Conservation (phyloP, 2,329 filamentous ascomycete species). For the Fusarium concolor region DNA sequence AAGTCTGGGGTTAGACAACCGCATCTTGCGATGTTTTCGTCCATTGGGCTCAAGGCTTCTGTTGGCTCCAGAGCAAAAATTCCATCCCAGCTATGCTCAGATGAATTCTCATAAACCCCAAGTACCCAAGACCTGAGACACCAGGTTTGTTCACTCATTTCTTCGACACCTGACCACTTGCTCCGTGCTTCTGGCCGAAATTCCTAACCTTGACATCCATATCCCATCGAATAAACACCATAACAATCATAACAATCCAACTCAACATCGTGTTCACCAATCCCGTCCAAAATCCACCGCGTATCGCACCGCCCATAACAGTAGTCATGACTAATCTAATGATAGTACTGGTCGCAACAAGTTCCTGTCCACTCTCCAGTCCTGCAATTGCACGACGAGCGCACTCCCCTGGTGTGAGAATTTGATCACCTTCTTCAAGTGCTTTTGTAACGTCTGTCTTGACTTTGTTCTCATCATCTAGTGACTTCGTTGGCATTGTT, state of each 20-base stretch:
- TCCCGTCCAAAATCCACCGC: constrained; percentile 20
- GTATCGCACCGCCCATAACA: constrained; percentile 31
- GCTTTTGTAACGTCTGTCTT: constrained; percentile 35
- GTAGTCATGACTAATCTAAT: constrained; percentile 35
- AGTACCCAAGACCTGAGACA: too few species aligned
- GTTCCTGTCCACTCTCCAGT: constrained; percentile 22
- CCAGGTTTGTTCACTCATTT: not conserved
- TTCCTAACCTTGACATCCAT: constrained; percentile 32
- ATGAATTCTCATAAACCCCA: too few species aligned
- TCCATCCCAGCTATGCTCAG: too few species aligned
- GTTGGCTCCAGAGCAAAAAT: too few species aligned
- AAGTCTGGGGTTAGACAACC: not conserved
- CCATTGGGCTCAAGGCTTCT: too few species aligned
- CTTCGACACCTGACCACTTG: constrained; percentile 8
- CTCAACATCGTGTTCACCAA: constrained; percentile 24
- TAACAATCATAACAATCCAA: constrained; percentile 36
- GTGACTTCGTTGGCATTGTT: constrained; percentile 32
- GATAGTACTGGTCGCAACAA: constrained; percentile 32
- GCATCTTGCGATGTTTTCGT: too few species aligned
- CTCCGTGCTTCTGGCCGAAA: constrained; percentile 26
- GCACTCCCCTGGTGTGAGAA: constrained; percentile 25
- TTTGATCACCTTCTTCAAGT: constrained; percentile 30
- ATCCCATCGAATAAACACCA: constrained; percentile 36
- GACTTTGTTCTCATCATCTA: constrained; percentile 29
- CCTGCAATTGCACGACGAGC: constrained; percentile 26